Evolutionary conservation across 192 early-diverging fungal species (phyloP).

Genomic region (Geranomyces michiganensis): DNA sequence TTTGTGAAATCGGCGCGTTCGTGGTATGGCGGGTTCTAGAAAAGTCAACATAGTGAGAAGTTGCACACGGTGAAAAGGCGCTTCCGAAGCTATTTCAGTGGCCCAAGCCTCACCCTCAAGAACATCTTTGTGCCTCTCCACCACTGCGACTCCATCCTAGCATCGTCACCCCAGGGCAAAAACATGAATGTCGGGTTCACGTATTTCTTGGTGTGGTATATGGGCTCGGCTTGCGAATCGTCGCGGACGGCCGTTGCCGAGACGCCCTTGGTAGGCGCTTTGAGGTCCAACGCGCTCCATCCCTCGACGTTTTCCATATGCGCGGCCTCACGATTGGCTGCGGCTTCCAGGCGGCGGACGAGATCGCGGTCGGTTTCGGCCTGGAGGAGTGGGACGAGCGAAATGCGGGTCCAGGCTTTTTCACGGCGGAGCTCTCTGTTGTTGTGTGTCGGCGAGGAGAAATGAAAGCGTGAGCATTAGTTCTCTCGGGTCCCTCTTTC

Average conservation of each 20-base stretch:
- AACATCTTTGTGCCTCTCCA: slow-evolving; percentile 60
- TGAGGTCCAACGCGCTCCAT: slow-evolving; percentile 50
- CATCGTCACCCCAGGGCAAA: slow-evolving; percentile 54
- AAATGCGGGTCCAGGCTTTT: slow-evolving; percentile 90
- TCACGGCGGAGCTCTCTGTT: slow-evolving; percentile 91
- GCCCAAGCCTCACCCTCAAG: slow-evolving; percentile 34
- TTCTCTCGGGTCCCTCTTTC: too few species aligned
- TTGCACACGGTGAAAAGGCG: too few species aligned
- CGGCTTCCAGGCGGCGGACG: slow-evolving; percentile 75
- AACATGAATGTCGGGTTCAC: slow-evolving; percentile 68
- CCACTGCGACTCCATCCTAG: slow-evolving; percentile 50
- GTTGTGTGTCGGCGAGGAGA: too few species aligned
- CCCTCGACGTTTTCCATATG: slow-evolving; percentile 81
- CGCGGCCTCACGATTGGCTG: slow-evolving; percentile 72
- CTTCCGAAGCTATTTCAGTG: not conserved
- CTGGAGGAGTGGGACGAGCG: slow-evolving; percentile 87
- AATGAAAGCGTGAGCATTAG: too few species aligned
- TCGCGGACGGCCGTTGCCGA: slow-evolving; percentile 49
- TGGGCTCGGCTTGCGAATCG: slow-evolving; percentile 79
- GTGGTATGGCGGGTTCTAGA: slow-evolving; percentile 46
- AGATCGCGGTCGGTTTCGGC: slow-evolving; percentile 93
- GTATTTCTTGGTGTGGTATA: slow-evolving; percentile 89
- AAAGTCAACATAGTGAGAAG: not conserved
- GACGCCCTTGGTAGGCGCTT: slow-evolving; percentile 52
- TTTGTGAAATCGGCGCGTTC: slow-evolving; percentile 43